A percentile compares a stretch with the other conserved stretches of the same genome.
phyloP scores from a whole-genome alignment of 352 stramenopile species.

The Pythium phragmiticola region DNA sequence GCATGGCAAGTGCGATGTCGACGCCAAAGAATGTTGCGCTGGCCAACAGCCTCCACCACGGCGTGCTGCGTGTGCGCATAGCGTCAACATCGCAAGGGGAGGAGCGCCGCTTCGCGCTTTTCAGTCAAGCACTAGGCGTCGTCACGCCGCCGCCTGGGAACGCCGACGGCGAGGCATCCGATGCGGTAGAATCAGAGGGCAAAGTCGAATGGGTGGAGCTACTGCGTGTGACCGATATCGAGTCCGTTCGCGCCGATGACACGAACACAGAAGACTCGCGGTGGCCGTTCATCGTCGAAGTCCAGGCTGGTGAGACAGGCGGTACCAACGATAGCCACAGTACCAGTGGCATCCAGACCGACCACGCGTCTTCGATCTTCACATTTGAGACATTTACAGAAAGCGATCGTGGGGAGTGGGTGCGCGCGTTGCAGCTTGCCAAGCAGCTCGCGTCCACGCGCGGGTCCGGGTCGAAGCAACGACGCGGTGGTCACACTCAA shows the following conservation, averaged over 20 bases:
- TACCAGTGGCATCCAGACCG: background rate
- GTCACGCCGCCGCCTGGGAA: background rate
- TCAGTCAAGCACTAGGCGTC: conserved; percentile 18
- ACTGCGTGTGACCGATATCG: conserved; percentile 16
- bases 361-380: background rate
- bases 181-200: background rate
- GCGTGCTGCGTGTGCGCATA: conserved; percentile 12
- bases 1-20: background rate
- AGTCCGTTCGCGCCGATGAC: conserved; percentile 7
- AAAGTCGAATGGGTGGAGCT: conserved; percentile 23
- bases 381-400: conserved; percentile 18
- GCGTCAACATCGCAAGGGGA: conserved; percentile 5
- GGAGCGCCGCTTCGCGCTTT: conserved; percentile 17
- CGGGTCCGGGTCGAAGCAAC: background rate
- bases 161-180: background rate
- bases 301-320: background rate
- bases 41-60: conserved; percentile 27
- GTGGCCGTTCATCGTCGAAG: conserved; percentile 14
- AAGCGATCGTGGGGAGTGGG: conserved; percentile 26
- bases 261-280: background rate
- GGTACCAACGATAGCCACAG: background rate
- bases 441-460: conserved; percentile 20
- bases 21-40: conserved; percentile 18
- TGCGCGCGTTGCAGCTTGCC: conserved; percentile 24
- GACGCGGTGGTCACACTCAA: conserved; percentile 5